Evolutionary conservation across 345 rosid genomes (phyloP), one percentile per base, ranked within the genome.

Genomic region (Populus tremula): DNA sequence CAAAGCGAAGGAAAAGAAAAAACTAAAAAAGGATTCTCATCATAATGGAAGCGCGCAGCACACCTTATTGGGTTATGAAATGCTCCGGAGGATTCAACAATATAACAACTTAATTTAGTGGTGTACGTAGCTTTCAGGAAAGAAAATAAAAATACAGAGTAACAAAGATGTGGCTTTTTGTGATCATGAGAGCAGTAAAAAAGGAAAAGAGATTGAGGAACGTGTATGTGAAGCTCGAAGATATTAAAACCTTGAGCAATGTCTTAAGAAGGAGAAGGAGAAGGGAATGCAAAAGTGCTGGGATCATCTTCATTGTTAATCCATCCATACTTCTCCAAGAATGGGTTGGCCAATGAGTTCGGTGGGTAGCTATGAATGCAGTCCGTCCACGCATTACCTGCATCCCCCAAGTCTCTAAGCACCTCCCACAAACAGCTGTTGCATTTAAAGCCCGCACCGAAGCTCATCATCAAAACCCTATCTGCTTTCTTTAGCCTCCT

Each of bases 311-410:
- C 96, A 63, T 89, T 75, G 49, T 87, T 87, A 53, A 96, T 92
- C 99, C 99, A 96, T 4, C 99, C 99, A 78, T 75, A 96, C 78
- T 96, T 92, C 82, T 90, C 92, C 87, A 92, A 50, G 80, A 81
- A 96, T 21, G 97, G 99, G 69, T 90, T 96, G n/a, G 67, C 82
- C 29, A 96, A 33, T 0, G 96, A 76, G 63, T 87, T 56, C 11
- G 94, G 93, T 70, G 99, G 99, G 77, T 96, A 93, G 33, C 76
- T 38, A 67, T 87, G 83, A 81, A 96, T 90, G 80, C 89, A 88
- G 63, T 93, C 90, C 9, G 77, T 83, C 96, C 96, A 91, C 0
- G 71, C 96, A 65, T 88, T 88, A 38, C 25, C 64, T 23, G n/a
- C 79, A 47, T 62, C 81, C 1, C 71, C 87, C 64, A 90, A 74